Percentiles rank a stretch among this genome's conserved stretches.
These are phyloP conservation scores for Nematodospora valgi DNA, from an alignment of 805 yeast species.

Conservation along the genomic window DNA sequence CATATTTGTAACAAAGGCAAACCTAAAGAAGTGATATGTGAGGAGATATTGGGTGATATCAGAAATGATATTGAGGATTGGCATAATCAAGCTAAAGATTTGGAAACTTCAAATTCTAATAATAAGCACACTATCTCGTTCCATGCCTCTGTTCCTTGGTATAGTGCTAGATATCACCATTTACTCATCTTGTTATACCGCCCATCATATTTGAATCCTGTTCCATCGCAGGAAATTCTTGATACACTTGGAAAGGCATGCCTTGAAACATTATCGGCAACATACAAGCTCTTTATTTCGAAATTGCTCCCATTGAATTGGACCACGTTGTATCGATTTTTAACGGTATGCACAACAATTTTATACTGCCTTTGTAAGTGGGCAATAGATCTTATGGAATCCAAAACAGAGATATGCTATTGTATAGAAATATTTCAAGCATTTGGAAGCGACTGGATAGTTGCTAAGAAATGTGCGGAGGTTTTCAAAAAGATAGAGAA, in stretches of 20 bases:
- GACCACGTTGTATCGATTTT: slow-evolving; percentile 45
- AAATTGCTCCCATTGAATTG: slow-evolving; percentile 47
- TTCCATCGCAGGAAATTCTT: slow-evolving; percentile 37
- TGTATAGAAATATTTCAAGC: slow-evolving; percentile 45
- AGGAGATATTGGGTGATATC: slow-evolving; percentile 25
- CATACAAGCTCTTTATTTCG: slow-evolving; percentile 43
- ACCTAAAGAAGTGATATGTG: slow-evolving; percentile 22
- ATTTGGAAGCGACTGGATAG: slow-evolving; percentile 45
- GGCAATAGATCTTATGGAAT: slow-evolving; percentile 43
- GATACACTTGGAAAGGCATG: slow-evolving; percentile 45
- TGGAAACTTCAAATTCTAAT: slow-evolving; percentile 3
- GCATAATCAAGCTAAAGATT: slow-evolving; percentile 17
- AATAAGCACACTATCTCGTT: slow-evolving; percentile 12
- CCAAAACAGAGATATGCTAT: slow-evolving; percentile 44
- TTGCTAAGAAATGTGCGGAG: slow-evolving; percentile 42
- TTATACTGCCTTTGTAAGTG: slow-evolving; percentile 46
- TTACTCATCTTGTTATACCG: slow-evolving; percentile 44
- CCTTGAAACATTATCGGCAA: slow-evolving; percentile 42
- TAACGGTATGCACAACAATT: slow-evolving; percentile 46
- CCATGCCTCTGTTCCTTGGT: slow-evolving; percentile 31
- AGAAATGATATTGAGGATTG: slow-evolving; percentile 36
- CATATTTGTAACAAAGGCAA: slow-evolving; percentile 16
- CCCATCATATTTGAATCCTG: slow-evolving; percentile 48
- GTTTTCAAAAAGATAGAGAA: slow-evolving; percentile 43
- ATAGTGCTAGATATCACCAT: slow-evolving; percentile 43